Evolutionary conservation across 2,329 filamentous ascomycete genomes (phyloP), one percentile per base, ranked within the genome.

Genomic region (Colletotrichum siamense): DNA sequence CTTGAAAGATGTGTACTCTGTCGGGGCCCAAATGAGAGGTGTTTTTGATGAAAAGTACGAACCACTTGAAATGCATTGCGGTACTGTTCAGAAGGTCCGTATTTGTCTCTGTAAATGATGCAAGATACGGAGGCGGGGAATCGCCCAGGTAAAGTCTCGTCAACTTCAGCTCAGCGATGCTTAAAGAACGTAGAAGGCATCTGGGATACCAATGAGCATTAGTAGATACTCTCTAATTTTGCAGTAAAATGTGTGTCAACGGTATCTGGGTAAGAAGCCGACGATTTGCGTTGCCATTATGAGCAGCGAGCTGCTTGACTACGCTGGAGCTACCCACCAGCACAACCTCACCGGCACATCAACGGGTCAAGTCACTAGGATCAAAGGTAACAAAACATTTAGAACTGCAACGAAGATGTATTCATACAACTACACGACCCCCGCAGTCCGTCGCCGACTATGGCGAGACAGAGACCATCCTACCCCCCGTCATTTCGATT

Each of bases 41-140:
- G 16, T 39, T 39, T 39, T 18, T 39, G 36, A 39, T 39, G 36
- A 44, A 18, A 16, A 44, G 10, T n/a, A 44, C 39, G 39, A 10
- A 44, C 39, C 3, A n/a, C 0, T 0, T 36, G 34, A 0, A 16
- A 2, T 44, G 0, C 16, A 44, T 3, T 8, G 8, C 16, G 39
- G 0, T 2, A n/a, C 16, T 44, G 8, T n/a, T 44, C 39, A 3
- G 8, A 44, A 16, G 8, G 39, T 2, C 16, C n/a, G 3, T n/a
- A n/a, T 8, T 44, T 44, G 0, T 44, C 18, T n/a, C 8, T 1
- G 39, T 44, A 8, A 44, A n/a, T 44, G 18, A 6, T 44, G 39
- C 39, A 8, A 44, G 39, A 44, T 44, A n/a, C n/a, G n/a, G n/a
- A n/a, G n/a, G n/a, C n/a, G 44, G 44, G 18, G 18, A 49, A 49